Conservation (phyloP, 106 monocot genomes). For the Dendrobium nobile region DNA sequence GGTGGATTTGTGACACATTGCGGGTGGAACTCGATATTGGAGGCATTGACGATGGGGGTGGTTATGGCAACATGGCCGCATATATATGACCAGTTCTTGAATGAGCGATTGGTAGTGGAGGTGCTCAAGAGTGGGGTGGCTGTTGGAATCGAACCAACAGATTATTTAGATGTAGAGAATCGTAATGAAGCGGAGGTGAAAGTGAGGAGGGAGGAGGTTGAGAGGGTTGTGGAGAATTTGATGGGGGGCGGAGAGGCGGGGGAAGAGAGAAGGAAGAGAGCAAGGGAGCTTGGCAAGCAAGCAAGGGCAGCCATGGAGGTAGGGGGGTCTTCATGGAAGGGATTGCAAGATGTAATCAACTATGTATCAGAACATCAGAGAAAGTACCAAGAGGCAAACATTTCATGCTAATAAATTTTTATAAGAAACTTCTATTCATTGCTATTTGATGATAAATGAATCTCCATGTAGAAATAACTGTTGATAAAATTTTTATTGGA, state of each 20-base stretch:
- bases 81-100: background rate
- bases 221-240: background rate
- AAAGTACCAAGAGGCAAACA: too few species aligned
- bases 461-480: too few species aligned
- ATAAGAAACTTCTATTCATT: too few species aligned
- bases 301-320: background rate
- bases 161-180: background rate
- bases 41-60: background rate
- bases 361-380: background rate
- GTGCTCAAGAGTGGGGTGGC: background rate
- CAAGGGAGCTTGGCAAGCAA: background rate
- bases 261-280: background rate
- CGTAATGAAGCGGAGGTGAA: background rate
- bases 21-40: background rate
- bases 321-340: background rate
- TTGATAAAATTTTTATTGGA: too few species aligned
- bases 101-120: background rate
- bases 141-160: background rate
- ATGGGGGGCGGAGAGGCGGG: background rate
- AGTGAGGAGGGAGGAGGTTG: background rate
- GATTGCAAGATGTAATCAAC: background rate
- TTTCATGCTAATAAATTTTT: too few species aligned
- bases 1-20: constrained; percentile 4
- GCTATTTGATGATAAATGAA: too few species aligned
- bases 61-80: background rate